Conservation (phyloP, 2,329 filamentous ascomycete genomes). For the Exophiala dermatitidis region DNA sequence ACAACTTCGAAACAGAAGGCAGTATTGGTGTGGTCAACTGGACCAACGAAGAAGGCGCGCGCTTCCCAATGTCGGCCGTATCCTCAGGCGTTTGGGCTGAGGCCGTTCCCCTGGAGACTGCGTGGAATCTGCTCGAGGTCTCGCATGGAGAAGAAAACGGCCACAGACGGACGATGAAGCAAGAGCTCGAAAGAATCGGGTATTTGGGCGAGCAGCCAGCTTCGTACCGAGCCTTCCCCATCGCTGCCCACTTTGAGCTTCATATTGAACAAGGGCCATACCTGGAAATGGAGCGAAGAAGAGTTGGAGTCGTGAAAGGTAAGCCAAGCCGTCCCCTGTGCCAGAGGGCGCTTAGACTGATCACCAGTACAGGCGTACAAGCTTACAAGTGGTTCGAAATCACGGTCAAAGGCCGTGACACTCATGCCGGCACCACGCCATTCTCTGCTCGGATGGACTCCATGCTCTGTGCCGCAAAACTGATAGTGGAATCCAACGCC, state of each 20-base stretch:
- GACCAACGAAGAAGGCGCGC: constrained; percentile 77
- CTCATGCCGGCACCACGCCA: constrained; percentile 69
- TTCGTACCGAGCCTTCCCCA: constrained; percentile 53
- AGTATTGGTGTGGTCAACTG: constrained; percentile 70
- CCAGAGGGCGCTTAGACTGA: neutral
- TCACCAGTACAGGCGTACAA: constrained; percentile 48
- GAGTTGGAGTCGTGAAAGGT: constrained; percentile 61
- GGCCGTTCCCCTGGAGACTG: constrained; percentile 55
- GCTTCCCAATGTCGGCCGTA: constrained; percentile 69
- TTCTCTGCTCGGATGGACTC: constrained; percentile 61
- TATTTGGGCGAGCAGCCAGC: constrained; percentile 57
- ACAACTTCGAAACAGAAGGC: constrained; percentile 60
- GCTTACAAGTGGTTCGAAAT: constrained; percentile 69
- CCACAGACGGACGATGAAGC: constrained; percentile 49
- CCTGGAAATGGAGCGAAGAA: constrained; percentile 58
- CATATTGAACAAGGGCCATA: constrained; percentile 81
- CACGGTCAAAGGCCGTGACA: constrained; percentile 59
- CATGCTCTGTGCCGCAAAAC: constrained; percentile 58
- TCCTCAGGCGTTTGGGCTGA: constrained; percentile 71
- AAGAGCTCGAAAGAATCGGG: constrained; percentile 63
- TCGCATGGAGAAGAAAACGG: constrained; percentile 34
- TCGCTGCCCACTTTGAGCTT: constrained; percentile 74
- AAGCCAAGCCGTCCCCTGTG: neutral
- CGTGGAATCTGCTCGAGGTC: constrained; percentile 57
- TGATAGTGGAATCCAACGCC: constrained; percentile 61